phyloP scores from a whole-genome alignment of 2,329 filamentous ascomycete species.

The Penicillium sp. region DNA sequence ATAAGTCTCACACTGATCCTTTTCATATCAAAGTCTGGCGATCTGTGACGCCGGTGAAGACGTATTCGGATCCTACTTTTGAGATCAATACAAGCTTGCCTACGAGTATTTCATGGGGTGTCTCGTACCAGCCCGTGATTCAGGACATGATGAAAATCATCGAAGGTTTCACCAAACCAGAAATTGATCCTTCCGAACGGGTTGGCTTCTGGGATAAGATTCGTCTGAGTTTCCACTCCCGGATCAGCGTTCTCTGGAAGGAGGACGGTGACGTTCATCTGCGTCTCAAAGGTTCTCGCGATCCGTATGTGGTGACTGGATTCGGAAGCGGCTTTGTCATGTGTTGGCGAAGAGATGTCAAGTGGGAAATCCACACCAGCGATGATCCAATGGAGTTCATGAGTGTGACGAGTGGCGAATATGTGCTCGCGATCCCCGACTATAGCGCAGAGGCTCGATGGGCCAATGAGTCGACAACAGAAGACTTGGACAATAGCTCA shows the following conservation, averaged over 20 bases:
- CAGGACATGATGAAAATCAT: constrained; percentile 99
- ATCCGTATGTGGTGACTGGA: constrained; percentile 90
- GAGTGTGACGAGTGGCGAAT: constrained; percentile 93
- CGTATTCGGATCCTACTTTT: constrained; percentile 86
- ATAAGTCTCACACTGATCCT: constrained; percentile 58
- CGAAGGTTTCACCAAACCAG: constrained; percentile 94
- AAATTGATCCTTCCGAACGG: constrained; percentile 86
- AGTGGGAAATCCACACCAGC: constrained; percentile 78
- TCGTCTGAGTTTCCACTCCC: constrained; percentile 86
- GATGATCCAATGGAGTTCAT: constrained; percentile 91
- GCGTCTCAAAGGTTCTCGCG: constrained; percentile 80
- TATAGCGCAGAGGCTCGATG: constrained; percentile 83
- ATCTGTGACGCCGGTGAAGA: constrained; percentile 92
- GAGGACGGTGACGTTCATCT: constrained; percentile 94
- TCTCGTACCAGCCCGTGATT: constrained; percentile 94
- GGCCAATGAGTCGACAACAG: constrained; percentile 45
- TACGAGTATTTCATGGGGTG: constrained; percentile 93
- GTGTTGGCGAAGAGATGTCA: constrained; percentile 96
- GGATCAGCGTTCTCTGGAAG: constrained; percentile 85
- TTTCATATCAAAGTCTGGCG: constrained; percentile 85
- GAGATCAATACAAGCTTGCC: constrained; percentile 92
- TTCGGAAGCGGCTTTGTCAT: constrained; percentile 94
- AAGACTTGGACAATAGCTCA: constrained; percentile 59
- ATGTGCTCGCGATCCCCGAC: constrained; percentile 89
- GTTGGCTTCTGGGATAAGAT: constrained; percentile 99